Evolutionary conservation across 2,329 filamentous ascomycete genomes (phyloP), one percentile per base, ranked within the genome.

Genomic region (Fusarium sublunatum): DNA sequence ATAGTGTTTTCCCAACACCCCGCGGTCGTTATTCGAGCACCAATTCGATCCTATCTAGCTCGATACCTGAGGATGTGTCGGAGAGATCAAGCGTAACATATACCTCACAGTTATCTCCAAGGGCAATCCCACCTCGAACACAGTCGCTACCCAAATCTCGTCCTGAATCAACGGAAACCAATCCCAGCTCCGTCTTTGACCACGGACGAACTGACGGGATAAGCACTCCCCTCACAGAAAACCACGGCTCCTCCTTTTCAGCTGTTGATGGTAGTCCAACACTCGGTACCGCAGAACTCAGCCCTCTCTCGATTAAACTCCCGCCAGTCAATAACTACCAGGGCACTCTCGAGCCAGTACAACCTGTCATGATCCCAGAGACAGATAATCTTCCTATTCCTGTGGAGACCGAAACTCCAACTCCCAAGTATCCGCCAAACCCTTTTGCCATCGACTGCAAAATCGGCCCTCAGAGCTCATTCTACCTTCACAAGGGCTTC

Each of bases 401-500:
- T 3, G 70, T 72, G 8, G 61, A 68, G 35, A 58, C 58, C 15
- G 68, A 71, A 41, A 41, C 26, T 9, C 7, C 34, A 4, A 42
- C 53, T 9, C 59, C 64, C 22, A 24, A 50, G 7, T 56, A 64
- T 26, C 55, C 50, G 24, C 61, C 64, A 8, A 70, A 70, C 24
- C 61, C 70, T 2, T 61, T 57, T 50, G 60, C 50, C 4, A 31
- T 68, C 24, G 79, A 81, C 41, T 81, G 78, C 62, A 77, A 66
- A 6, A 83, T 86, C 32, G 78, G 73, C 9, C 58, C 68, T 3
- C 60, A 73, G 9, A 84, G 82, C 62, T 85, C 83, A 0, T 86
- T 85, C 60, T 80, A 82, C 45, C 73, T 80, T 9, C 74, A 82
- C 34, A 85, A 83, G 51, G 83, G 83, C 2, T 85, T 86, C 64